Conservation (phyloP, 352 stramenopile genomes). For the Pythium sukuiense region DNA sequence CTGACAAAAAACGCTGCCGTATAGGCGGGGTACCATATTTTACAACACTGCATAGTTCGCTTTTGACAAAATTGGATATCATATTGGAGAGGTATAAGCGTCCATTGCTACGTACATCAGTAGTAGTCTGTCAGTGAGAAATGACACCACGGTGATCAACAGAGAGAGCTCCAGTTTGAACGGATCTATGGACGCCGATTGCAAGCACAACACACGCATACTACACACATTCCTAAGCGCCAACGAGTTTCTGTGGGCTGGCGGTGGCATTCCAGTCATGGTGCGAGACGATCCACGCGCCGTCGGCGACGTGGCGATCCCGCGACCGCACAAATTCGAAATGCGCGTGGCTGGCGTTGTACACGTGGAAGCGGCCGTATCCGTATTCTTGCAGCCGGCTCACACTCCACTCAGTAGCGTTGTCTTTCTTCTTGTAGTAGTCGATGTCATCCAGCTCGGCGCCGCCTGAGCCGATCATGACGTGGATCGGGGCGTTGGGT, state of each 20-base stretch:
- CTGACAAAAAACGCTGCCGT: too few relatives aligned
- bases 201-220: neutral
- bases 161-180: too few relatives aligned
- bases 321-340: constrained; percentile 41
- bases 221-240: neutral
- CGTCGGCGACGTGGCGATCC: constrained; percentile 33
- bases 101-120: too few relatives aligned
- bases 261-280: constrained; percentile 33
- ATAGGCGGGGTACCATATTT: too few relatives aligned
- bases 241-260: neutral
- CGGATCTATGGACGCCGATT: too few relatives aligned
- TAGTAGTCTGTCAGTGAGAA: too few relatives aligned
- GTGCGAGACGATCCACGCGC: constrained; percentile 36
- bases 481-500: constrained; percentile 31
- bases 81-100: too few relatives aligned
- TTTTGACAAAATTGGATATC: too few relatives aligned
- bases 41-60: too few relatives aligned
- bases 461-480: constrained; percentile 51
- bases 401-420: constrained; percentile 25
- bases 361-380: constrained; percentile 41
- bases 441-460: constrained; percentile 38
- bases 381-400: constrained; percentile 37
- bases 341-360: constrained; percentile 38
- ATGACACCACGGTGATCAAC: too few relatives aligned
- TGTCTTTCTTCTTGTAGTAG: constrained; percentile 6